Evolutionary conservation across 345 rosid species (phyloP).

Genomic region (Corchorus olitorius): DNA sequence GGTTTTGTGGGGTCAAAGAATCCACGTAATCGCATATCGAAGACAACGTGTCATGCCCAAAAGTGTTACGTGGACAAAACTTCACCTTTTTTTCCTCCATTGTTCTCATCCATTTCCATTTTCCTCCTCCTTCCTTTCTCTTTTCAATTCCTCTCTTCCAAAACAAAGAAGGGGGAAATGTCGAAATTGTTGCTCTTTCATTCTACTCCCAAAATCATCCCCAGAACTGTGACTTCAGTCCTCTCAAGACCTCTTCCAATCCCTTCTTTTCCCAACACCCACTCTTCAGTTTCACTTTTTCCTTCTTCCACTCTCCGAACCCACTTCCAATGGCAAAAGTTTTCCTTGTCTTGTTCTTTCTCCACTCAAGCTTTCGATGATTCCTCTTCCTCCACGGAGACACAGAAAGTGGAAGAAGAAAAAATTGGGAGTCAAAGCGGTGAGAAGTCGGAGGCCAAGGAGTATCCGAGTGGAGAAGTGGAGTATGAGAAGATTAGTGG

Average conservation of each 20-base stretch:
- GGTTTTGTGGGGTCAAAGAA: neutral
- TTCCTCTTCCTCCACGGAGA: slow-evolving; percentile 43
- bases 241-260: slow-evolving; percentile 24
- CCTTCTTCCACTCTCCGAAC: slow-evolving; percentile 14
- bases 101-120: neutral
- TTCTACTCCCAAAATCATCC: slow-evolving; percentile 36
- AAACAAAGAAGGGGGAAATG: slow-evolving; percentile 33
- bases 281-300: neutral
- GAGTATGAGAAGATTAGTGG: slow-evolving; percentile 48
- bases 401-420: slow-evolving; percentile 28
- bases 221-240: slow-evolving; percentile 33
- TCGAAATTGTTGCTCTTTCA: slow-evolving; percentile 58
- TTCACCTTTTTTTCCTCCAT: neutral
- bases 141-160: neutral
- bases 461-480: slow-evolving; percentile 78
- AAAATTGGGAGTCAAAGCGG: slow-evolving; percentile 1
- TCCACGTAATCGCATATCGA: neutral
- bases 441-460: slow-evolving; percentile 29
- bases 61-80: slow-evolving; percentile 20
- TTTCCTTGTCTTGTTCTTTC: slow-evolving; percentile 18
- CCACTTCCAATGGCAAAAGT: slow-evolving; percentile 20
- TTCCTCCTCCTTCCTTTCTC: neutral
- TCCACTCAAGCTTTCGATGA: slow-evolving; percentile 70
- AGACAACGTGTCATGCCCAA: neutral
- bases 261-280: slow-evolving; percentile 30